Evolutionary conservation across 495 filamentous ascomycete genomes (phyloP).

Genomic region (Diplogelasinospora grovesii): DNA sequence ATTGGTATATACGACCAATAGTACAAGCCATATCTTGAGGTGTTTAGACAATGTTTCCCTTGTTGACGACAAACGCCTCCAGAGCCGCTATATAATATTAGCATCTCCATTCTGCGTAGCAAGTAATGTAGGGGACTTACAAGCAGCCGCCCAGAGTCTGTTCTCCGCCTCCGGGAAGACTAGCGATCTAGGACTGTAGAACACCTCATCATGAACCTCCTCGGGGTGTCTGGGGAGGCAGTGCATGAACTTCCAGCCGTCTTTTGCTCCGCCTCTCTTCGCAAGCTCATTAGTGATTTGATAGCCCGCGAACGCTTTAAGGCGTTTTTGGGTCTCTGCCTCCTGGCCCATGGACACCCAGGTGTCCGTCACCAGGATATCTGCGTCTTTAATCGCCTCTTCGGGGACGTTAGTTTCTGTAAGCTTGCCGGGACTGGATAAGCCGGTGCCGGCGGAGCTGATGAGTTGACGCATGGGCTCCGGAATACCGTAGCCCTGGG

Average conservation of each 20-base stretch:
- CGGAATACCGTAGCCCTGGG: constrained; percentile 73
- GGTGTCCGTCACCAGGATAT: constrained; percentile 91
- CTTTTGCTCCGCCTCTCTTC: constrained; percentile 76
- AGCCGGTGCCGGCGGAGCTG: constrained; percentile 47
- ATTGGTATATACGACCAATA: background rate
- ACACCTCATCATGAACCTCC: constrained; percentile 91
- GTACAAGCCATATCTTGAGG: too few species aligned
- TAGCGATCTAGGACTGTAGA: constrained; percentile 72
- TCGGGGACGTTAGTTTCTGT: constrained; percentile 72
- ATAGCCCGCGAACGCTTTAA: constrained; percentile 81
- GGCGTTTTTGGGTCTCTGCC: constrained; percentile 62
- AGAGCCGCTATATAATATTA: constrained; percentile 50
- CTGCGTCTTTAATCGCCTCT: constrained; percentile 81
- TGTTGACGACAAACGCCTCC: constrained; percentile 87
- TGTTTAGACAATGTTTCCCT: constrained; percentile 53
- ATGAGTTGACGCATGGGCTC: constrained; percentile 63
- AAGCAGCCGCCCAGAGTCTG: constrained; percentile 79
- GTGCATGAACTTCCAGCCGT: constrained; percentile 97
- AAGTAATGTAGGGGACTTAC: constrained; percentile 31
- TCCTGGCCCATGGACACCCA: constrained; percentile 99
- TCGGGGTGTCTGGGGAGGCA: constrained; percentile 91
- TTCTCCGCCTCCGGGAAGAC: constrained; percentile 96
- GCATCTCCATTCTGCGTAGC: background rate
- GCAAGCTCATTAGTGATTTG: constrained; percentile 83
- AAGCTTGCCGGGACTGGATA: constrained; percentile 56